Base-by-base conservation (phyloP, 2,329 filamentous ascomycete species). In the Penicillium crustosum region DNA sequence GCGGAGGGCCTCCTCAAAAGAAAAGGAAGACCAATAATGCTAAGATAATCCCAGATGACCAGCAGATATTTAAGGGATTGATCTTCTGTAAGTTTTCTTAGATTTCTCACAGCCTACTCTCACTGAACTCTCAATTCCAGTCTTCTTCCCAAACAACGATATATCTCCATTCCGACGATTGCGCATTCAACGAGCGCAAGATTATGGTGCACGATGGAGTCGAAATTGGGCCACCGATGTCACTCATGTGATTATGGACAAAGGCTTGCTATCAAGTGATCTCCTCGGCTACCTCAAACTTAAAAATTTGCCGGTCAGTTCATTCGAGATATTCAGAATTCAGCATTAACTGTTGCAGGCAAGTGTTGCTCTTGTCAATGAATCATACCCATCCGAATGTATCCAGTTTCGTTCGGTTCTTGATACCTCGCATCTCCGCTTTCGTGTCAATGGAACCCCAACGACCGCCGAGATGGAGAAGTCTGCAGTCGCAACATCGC, bases 81-180 rank as follows among this genome's bases (percentile, higher is more conserved):
- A 72, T 76, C 0, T 88, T 91, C 62, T 90, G 77, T 79, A 52
- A 57, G 77, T 69, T 6, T 6, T 27, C n/a, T 39, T 39, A 17
- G 13, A 17, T 1, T 12, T 19, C n/a, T 19, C 29, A 50, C 21
- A 25, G 10, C 7, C 27, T 17, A 21, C 9, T 54, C 29, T 48
- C 47, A 44, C 60, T 63, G 17, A 65, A 29, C 23, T 51, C 13
- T 38, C 5, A 7, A 17, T 48, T 19, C 33, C 15, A 82, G 79
- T 86, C 75, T 96, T 94, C 71, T 85, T 96, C 6, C 93, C 92
- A 0, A 89, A 94, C 63, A 85, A 91, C 62, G 88, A 93, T 61
- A 82, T 89, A 47, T 84, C 87, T 33, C 82, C 83, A 12, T 79
- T 83, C 8, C 84, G 93, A 39, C 84, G 84, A 54, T 74, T 87